Evolutionary conservation across 345 rosid genomes (phyloP).

Genomic region (Arabis hirsuta): DNA sequence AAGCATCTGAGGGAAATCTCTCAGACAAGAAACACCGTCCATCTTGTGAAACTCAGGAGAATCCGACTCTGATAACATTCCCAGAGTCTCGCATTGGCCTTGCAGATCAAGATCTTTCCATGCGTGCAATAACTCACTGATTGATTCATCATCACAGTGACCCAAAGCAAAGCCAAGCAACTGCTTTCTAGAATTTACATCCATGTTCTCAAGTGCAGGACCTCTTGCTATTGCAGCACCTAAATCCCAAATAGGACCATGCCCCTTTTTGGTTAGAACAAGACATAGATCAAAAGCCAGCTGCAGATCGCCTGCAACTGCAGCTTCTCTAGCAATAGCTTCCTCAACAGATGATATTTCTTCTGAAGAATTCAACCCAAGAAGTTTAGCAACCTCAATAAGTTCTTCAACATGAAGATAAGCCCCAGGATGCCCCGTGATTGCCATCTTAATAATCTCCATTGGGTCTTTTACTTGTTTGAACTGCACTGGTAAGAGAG

Average conservation of each 20-base stretch:
- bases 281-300: conserved; percentile 94
- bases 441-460: conserved; percentile 96
- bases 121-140: conserved; percentile 88
- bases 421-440: conserved; percentile 84
- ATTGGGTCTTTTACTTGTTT: conserved; percentile 94
- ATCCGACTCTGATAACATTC: conserved; percentile 57
- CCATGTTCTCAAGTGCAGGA: conserved; percentile 88
- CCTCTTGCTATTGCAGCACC: conserved; percentile 99
- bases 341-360: conserved; percentile 86
- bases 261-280: conserved; percentile 82
- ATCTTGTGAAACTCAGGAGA: conserved; percentile 51
- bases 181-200: conserved; percentile 74
- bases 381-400: conserved; percentile 93
- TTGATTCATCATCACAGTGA: conserved; percentile 93
- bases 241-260: conserved; percentile 94
- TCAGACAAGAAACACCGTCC: conserved; percentile 55
- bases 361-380: conserved; percentile 80
- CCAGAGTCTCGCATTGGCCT: conserved; percentile 74
- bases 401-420: conserved; percentile 90
- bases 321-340: conserved; percentile 99
- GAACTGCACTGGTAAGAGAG: conserved; percentile 86
- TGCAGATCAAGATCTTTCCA: conserved; percentile 99
- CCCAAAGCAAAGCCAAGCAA: conserved; percentile 88
- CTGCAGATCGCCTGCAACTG: conserved; percentile 95
- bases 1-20: conserved; percentile 54